Evolutionary conservation across 441 rosid species (phyloP), one percentile per base, ranked within the genome.

Genomic region (Brassica hybrid): DNA sequence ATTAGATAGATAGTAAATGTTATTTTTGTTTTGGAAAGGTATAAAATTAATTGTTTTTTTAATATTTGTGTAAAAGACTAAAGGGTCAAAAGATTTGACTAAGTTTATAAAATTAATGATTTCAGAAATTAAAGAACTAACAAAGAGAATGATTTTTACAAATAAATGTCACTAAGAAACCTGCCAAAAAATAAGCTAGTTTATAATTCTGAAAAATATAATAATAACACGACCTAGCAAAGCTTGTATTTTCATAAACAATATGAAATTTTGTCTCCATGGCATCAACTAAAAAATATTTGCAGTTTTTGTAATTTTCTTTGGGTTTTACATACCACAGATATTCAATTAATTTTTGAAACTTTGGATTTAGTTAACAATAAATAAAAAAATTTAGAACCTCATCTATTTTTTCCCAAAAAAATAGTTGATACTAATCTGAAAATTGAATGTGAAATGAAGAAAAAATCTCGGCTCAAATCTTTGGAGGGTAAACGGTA

Each of bases 401-500:
- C 10, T 21, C 2, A 19, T 9, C 12, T 56, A 7, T 7, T 54
- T 54, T 17, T 17, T 56, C 2, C 18, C n/a, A 23, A 19, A 18
- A 48, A 61, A n/a, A n/a, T 62, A 0, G 5, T 45, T 66, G 19
- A 66, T 13, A 43, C 36, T 21, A 58, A 18, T 36, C 50, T 64
- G 21, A 9, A 36, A 57, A 34, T 7, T 36, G 54, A 59, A 38
- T 71, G 23, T 41, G 67, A 59, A 71, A 45, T 17, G n/a, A 66
- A 43, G 16, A 17, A 45, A 56, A 7, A 16, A n/a, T 36, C 19
- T 13, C 7, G 65, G 69, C 77, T 30, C 76, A 76, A 61, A 63
- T 73, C 4, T 25, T 58, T 12, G 85, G 82, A 61, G 94, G 96
- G 76, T 86, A 94, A 32, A 92, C 72, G 0, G 98, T 91, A 83